Evolutionary conservation across 1,139 yeast genomes (phyloP), one percentile per base, ranked within the genome.

Genomic region (Magnusiomyces suaveolens): DNA sequence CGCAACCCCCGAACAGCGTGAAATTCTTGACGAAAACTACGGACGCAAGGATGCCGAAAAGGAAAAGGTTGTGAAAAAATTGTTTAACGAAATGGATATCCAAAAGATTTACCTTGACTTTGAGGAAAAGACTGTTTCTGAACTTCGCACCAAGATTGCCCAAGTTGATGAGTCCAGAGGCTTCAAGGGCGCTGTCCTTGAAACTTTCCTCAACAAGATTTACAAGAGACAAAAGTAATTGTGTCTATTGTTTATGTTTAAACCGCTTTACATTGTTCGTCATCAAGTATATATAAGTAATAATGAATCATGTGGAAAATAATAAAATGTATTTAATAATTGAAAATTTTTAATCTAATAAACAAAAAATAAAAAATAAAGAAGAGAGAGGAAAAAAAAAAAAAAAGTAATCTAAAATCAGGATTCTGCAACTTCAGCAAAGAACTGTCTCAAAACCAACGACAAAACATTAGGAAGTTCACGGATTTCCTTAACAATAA

Each of bases 401-500:
- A 26, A 46, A 29, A 29, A 46, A 29, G 21, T 6, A 33, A 47
- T 33, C 43, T 41, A 41, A 18, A 20, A 21, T 36, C 33, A 29
- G 6, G 33, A 29, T 29, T 67, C 69, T 3, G 82, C 82, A 53
- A 79, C 69, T 66, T 88, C 95, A 1, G 89, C 75, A 69, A 92
- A 94, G 71, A 87, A 94, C 68, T 94, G 98, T 65, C 97, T 82
- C 60, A 94, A 75, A 59, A 94, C 90, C 63, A 86, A 75, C 1
- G 97, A 82, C 60, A 94, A 77, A 84, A 94, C 89, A 64, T 85
- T 88, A 23, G 99, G 98, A 52, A 94, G 77, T 70, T 92, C 97
- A 49, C 78, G 77, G 60, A 94, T 87, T 65, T 92, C 83, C 64
- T 87, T 83, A 43, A 94, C 97, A 62, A 94, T 92, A 57, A 92